Percentiles rank a stretch among this genome's conserved stretches.
These are phyloP conservation scores for Pestalotiopsis sp. DNA, from an alignment of 2,329 filamentous ascomycete genomes.

Conservation along the genomic window DNA sequence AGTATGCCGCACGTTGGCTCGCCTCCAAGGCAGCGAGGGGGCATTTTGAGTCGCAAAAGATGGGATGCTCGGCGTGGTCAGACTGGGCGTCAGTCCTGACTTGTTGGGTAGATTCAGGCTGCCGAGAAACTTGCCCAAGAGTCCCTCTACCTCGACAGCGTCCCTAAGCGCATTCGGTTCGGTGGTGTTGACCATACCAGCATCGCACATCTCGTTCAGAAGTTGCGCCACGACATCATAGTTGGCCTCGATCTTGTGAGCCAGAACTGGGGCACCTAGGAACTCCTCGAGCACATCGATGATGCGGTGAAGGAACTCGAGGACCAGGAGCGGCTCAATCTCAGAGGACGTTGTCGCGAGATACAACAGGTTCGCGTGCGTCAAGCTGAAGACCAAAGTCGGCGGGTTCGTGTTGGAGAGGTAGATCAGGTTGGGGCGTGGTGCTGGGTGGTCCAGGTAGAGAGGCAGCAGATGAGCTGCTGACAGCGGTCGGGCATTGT, in stretches of 20 bases:
- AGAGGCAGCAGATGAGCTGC: conserved; percentile 77
- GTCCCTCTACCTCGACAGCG: conserved; percentile 86
- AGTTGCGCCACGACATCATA: conserved; percentile 95
- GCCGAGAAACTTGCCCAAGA: conserved; percentile 84
- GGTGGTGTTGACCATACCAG: conserved; percentile 82
- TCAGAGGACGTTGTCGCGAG: conserved; percentile 83
- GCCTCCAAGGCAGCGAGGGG: conserved; percentile 77
- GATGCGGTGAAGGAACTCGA: conserved; percentile 93
- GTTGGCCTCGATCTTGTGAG: conserved; percentile 81
- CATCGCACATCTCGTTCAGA: conserved; percentile 94
- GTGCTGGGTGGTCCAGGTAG: conserved; percentile 79
- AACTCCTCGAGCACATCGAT: conserved; percentile 95
- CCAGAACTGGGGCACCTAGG: conserved; percentile 81
- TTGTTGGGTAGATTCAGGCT: conserved; percentile 77
- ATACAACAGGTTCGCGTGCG: conserved; percentile 85
- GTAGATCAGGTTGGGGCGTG: conserved; percentile 85
- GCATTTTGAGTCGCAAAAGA: conserved; percentile 45
- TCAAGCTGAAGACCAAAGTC: conserved; percentile 83
- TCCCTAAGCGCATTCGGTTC: conserved; percentile 92
- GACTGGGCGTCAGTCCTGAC: conserved; percentile 39
- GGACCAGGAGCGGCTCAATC: conserved; percentile 82
- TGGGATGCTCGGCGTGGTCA: conserved; percentile 38
- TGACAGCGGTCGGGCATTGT: conserved; percentile 77
- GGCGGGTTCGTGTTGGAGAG: conserved; percentile 79
- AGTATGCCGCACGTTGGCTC: conserved; percentile 90